A percentile compares a stretch with the other conserved stretches of the same genome.
These are phyloP conservation scores for Collybia sp. DNA, from an alignment of 768 basidiomycete species.

Conservation along the genomic window DNA sequence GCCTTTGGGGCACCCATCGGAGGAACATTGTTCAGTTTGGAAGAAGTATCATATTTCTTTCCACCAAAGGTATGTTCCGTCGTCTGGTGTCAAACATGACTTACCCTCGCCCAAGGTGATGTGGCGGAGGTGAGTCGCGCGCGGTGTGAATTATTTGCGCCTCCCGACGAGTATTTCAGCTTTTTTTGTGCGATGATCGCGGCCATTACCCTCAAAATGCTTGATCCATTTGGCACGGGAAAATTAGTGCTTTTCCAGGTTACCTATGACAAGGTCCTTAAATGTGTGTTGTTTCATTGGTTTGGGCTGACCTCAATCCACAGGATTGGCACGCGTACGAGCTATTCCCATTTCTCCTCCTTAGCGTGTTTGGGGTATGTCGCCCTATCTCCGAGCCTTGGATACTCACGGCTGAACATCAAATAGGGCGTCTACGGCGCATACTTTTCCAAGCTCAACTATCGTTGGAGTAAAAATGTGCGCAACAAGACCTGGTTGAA, in stretches of 20 bases:
- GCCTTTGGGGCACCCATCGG: constrained; percentile 97
- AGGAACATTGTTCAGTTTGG: constrained; percentile 87
- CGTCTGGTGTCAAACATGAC: not conserved
- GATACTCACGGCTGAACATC: constrained; percentile 5
- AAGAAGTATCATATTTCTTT: constrained; percentile 96
- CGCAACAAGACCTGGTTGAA: constrained; percentile 81
- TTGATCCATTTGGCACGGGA: constrained; percentile 94
- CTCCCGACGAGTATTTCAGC: constrained; percentile 34
- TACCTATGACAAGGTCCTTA: constrained; percentile 76
- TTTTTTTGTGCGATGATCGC: constrained; percentile 99
- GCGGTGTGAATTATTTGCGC: constrained; percentile 16
- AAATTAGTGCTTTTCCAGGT: constrained; percentile 93
- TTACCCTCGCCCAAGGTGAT: constrained; percentile 52
- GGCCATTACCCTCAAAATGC: constrained; percentile 86
- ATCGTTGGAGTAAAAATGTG: constrained; percentile 81
- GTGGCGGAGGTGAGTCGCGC: constrained; percentile 77
- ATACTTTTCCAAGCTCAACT: constrained; percentile 87
- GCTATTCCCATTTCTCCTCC: constrained; percentile 74
- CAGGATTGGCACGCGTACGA: constrained; percentile 95
- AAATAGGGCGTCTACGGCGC: constrained; percentile 89
- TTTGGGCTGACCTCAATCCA: too few relatives aligned
- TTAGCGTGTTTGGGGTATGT: constrained; percentile 87
- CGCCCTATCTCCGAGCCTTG: not conserved
- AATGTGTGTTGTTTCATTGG: too few relatives aligned
- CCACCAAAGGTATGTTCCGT: constrained; percentile 69